These are phyloP conservation scores for Lippia alba DNA, from an alignment of 305 asterid species.

Conservation along the genomic window DNA sequence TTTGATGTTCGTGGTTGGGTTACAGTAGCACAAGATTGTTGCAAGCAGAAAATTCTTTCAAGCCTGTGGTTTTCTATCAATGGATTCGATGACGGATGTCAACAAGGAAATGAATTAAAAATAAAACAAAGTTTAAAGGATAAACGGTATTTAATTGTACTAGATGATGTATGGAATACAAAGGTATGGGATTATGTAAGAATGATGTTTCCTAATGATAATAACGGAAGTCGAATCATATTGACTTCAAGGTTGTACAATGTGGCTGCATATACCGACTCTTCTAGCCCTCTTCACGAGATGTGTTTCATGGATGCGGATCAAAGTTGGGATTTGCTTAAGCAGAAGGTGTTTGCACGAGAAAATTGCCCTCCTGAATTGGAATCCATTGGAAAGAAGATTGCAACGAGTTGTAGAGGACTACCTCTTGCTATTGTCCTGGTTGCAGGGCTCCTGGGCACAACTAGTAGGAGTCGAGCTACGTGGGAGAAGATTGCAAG, in stretches of 20 bases:
- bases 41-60: not conserved
- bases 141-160: constrained; percentile 17
- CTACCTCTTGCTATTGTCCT: constrained; percentile 30
- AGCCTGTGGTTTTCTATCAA: not conserved
- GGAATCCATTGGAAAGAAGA: constrained; percentile 12
- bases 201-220: constrained; percentile 7
- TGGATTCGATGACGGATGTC: not conserved
- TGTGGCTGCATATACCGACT: constrained; percentile 7
- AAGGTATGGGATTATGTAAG: constrained; percentile 10
- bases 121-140: not conserved
- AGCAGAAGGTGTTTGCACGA: too few species aligned
- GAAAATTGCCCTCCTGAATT: constrained; percentile 14
- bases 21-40: not conserved
- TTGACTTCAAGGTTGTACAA: not conserved
- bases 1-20: constrained; percentile 20
- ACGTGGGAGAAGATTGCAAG: too few species aligned
- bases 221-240: constrained; percentile 22
- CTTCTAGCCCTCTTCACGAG: not conserved
- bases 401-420: constrained; percentile 22
- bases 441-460: too few species aligned
- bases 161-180: constrained; percentile 30
- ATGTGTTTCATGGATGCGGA: not conserved
- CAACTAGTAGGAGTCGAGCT: too few species aligned
- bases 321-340: too few species aligned
- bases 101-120: not conserved